Base-by-base conservation (phyloP, 2,329 filamentous ascomycete genomes). In the Lasiodiplodia theobromae region DNA sequence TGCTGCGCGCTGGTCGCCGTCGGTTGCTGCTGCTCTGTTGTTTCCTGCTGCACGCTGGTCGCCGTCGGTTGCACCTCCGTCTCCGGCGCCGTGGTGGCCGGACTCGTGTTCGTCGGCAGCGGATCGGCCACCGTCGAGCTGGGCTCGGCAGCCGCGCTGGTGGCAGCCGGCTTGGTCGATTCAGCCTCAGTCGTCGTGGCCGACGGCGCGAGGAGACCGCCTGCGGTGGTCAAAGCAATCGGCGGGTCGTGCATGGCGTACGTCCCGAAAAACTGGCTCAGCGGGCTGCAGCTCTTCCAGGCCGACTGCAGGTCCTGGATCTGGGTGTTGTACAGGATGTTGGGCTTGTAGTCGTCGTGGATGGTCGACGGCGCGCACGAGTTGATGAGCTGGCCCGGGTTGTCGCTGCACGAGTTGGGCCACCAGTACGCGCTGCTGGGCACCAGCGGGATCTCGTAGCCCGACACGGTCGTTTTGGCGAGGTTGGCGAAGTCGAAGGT, bases 401-500 rank as follows among this genome's bases (percentile, higher is more conserved):
- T 47, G 40, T 62, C 58, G 3, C 8, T 8, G 58, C 58, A 62
- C 38, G 58, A 62, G 37, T 62, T 62, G 11, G 58, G 58, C 38
- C 44, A 62, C 58, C 58, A 62, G 58, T 62, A 62, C 37, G 58
- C 58, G 58, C 38, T 47, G 38, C 38, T 47, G 58, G 58, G 58
- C 23, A 62, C 58, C 21, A 62, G 58, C 38, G 58, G 58, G 58
- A 47, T 47, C 16, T 28, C 58, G 38, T 14, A 14, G 38, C 44
- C 58, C 10, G 12, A 7, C 3, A 62, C 38, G 2, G 58, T 62
- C 21, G 58, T 62, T 16, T 62, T 47, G 37, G 58, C 58, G 12
- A 62, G 58, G 58, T 62, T 47, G 40, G 38, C 58, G 58, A 62
- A 49, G 58, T 62, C 49, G 58, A 62, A 62, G 18, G 58, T n/a